These are phyloP conservation scores for Citeromyces nyonsensis DNA, from an alignment of 805 yeast species.

Conservation along the genomic window DNA sequence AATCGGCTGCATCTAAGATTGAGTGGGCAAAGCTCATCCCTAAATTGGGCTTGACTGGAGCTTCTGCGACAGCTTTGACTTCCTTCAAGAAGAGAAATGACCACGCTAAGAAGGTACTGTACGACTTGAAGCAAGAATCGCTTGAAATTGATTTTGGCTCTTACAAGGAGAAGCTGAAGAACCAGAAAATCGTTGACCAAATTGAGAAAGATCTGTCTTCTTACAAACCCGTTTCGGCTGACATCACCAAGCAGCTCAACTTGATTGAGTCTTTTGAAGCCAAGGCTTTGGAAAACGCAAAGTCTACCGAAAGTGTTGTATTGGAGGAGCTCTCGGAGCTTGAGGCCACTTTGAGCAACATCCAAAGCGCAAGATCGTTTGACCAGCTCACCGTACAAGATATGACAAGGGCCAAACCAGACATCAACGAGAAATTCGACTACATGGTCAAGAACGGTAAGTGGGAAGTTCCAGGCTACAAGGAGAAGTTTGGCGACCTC, in stretches of 20 bases:
- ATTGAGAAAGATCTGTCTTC: conserved; percentile 61
- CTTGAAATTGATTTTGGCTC: conserved; percentile 66
- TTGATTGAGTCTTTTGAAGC: conserved; percentile 88
- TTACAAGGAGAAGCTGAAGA: conserved; percentile 73
- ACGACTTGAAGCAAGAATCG: conserved; percentile 57
- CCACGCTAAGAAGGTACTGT: conserved; percentile 80
- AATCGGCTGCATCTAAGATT: conserved; percentile 67
- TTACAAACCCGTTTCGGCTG: conserved; percentile 77
- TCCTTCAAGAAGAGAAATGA: conserved; percentile 97
- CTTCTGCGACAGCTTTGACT: conserved; percentile 77
- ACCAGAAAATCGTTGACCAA: conserved; percentile 64
- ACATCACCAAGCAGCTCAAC: conserved; percentile 79
- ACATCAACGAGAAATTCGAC: conserved; percentile 87
- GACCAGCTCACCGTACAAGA: conserved; percentile 95
- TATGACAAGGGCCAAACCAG: conserved; percentile 91
- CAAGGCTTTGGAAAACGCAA: conserved; percentile 91
- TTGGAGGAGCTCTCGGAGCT: conserved; percentile 74
- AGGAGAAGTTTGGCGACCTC: conserved; percentile 95
- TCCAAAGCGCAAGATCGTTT: conserved; percentile 94
- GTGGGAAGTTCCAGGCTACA: conserved; percentile 97
- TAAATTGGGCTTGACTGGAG: conserved; percentile 82
- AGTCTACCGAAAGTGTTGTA: conserved; percentile 82
- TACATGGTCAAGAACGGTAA: conserved; percentile 93
- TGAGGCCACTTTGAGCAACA: conserved; percentile 80
- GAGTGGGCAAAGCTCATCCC: conserved; percentile 91